These are phyloP conservation scores for Linnemannia zychae DNA, from an alignment of 192 early-diverging fungal genomes.

Conservation along the genomic window DNA sequence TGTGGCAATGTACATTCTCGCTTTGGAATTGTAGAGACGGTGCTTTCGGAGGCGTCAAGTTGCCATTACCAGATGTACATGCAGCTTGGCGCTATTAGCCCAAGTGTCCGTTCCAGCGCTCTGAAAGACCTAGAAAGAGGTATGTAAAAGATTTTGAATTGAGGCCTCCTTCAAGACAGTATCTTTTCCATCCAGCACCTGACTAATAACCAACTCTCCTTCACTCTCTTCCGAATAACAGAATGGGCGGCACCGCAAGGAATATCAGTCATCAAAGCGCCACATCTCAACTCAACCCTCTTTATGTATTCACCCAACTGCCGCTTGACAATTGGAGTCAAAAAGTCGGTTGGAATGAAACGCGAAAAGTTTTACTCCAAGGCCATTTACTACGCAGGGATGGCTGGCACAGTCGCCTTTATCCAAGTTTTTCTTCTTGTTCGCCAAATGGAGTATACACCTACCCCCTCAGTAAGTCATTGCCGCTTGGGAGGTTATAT, in stretches of 20 bases:
- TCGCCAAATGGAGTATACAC: slow-evolving; percentile 74
- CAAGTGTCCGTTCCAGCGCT: slow-evolving; percentile 48
- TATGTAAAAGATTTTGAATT: neutral
- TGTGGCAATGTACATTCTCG: neutral
- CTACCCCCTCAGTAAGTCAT: slow-evolving; percentile 72
- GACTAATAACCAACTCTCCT: neutral
- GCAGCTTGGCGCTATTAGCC: slow-evolving; percentile 61
- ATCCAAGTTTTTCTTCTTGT: slow-evolving; percentile 64
- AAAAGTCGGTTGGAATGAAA: slow-evolving; percentile 60
- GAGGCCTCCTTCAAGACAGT: too few relatives aligned
- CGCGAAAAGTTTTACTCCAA: slow-evolving; percentile 67
- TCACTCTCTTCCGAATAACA: slow-evolving; percentile 5
- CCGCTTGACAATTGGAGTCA: slow-evolving; percentile 40
- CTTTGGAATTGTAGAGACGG: slow-evolving; percentile 26
- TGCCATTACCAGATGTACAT: slow-evolving; percentile 63
- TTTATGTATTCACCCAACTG: slow-evolving; percentile 66
- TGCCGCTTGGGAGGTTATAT: neutral
- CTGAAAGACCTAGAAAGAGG: slow-evolving; percentile 65
- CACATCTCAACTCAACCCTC: slow-evolving; percentile 54
- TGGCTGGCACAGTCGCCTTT: slow-evolving; percentile 57
- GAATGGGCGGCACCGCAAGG: slow-evolving; percentile 68
- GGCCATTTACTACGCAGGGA: slow-evolving; percentile 62
- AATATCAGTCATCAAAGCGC: slow-evolving; percentile 58
- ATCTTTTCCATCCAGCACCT: neutral
- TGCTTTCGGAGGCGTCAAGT: slow-evolving; percentile 24